Percentiles rank a stretch among this genome's conserved stretches.
Conservation (phyloP, 495 filamentous ascomycete species). For the Pseudoneurospora amorphoporcata region DNA sequence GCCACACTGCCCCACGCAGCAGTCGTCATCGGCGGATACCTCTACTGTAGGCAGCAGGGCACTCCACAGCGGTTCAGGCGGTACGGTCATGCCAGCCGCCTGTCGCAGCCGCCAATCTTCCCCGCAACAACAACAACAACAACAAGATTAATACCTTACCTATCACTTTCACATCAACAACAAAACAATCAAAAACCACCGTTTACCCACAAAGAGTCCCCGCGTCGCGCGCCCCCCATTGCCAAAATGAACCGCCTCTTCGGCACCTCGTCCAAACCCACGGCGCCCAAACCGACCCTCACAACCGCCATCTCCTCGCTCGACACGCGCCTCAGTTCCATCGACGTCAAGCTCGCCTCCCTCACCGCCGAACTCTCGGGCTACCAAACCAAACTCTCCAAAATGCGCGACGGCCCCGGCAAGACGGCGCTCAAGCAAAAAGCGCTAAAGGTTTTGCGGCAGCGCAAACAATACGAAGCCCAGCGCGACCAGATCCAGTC, state of each 20-base stretch:
- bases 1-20: neutral
- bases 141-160: neutral
- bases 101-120: neutral
- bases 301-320: slow-evolving; percentile 78
- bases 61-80: neutral
- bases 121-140: neutral
- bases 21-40: neutral
- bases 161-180: neutral
- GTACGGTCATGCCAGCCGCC: neutral
- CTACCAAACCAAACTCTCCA: slow-evolving; percentile 78
- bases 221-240: neutral
- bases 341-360: slow-evolving; percentile 90
- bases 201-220: neutral
- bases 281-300: slow-evolving; percentile 68
- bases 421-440: slow-evolving; percentile 90
- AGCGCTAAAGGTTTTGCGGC: slow-evolving; percentile 88
- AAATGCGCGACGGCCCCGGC: slow-evolving; percentile 94
- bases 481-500: slow-evolving; percentile 92
- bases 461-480: slow-evolving; percentile 89
- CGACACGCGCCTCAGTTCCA: slow-evolving; percentile 74
- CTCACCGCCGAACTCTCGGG: slow-evolving; percentile 83
- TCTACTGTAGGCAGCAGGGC: neutral
- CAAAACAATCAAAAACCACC: neutral
- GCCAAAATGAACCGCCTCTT: slow-evolving; percentile 87
- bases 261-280: slow-evolving; percentile 60